Evolutionary conservation across 345 rosid genomes (phyloP).

Genomic region (Gossypium rotundifolium): DNA sequence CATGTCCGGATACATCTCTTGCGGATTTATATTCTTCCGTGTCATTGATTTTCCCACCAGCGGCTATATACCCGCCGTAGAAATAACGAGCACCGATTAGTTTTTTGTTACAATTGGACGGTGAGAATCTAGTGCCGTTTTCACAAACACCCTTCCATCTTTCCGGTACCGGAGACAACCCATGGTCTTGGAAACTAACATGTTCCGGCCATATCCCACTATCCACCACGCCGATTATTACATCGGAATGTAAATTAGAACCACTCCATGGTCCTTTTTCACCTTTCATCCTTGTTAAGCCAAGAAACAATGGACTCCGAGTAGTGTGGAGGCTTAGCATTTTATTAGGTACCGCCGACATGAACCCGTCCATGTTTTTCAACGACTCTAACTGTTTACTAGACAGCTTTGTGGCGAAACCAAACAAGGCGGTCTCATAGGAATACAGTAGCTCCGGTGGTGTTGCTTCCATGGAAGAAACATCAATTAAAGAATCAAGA

Average conservation of each 20-base stretch:
- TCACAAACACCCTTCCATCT: slow-evolving; percentile 77
- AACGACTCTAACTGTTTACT: slow-evolving; percentile 41
- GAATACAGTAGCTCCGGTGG: slow-evolving; percentile 46
- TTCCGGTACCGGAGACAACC: slow-evolving; percentile 48
- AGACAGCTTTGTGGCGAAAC: slow-evolving; percentile 65
- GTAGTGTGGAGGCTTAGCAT: slow-evolving; percentile 66
- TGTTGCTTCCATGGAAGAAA: slow-evolving; percentile 20
- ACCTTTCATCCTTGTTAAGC: slow-evolving; percentile 35
- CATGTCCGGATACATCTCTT: slow-evolving; percentile 68
- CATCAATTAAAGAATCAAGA: slow-evolving; percentile 29
- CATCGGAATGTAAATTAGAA: slow-evolving; percentile 41
- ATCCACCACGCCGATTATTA: slow-evolving; percentile 64
- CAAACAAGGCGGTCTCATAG: slow-evolving; percentile 50
- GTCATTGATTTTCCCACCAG: slow-evolving; percentile 39
- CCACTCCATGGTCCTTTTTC: slow-evolving; percentile 43
- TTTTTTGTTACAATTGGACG: slow-evolving; percentile 59
- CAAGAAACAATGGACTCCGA: slow-evolving; percentile 56
- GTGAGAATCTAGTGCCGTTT: slow-evolving; percentile 52
- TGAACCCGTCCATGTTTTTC: slow-evolving; percentile 44
- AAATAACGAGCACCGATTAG: slow-evolving; percentile 69
- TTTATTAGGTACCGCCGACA: slow-evolving; percentile 59
- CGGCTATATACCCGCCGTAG: slow-evolving; percentile 53
- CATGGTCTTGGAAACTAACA: slow-evolving; percentile 53
- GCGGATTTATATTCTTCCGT: slow-evolving; percentile 47
- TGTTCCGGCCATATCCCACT: slow-evolving; percentile 85